Evolutionary conservation across 2,329 filamentous ascomycete species (phyloP).

Genomic region (Akanthomyces dipterigenus): DNA sequence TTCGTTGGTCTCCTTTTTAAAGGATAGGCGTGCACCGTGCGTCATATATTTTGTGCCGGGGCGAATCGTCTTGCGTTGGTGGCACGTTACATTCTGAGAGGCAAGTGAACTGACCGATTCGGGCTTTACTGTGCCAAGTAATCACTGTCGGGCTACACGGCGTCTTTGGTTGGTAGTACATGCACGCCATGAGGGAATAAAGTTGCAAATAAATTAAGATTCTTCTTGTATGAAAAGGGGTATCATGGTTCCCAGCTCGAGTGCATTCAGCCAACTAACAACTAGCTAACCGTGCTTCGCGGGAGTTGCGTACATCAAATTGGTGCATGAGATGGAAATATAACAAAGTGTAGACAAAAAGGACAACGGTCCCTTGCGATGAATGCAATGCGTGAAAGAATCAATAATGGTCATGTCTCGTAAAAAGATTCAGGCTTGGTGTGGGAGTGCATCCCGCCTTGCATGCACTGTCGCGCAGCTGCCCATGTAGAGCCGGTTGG

Average conservation of each 20-base stretch:
- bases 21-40: too few relatives aligned
- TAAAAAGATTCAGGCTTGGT: not conserved
- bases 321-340: not conserved
- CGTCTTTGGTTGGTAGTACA: too few relatives aligned
- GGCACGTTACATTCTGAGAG: not conserved
- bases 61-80: too few relatives aligned
- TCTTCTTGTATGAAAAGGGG: not conserved
- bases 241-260: conserved; percentile 5
- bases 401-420: conserved; percentile 1
- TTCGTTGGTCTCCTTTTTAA: too few relatives aligned
- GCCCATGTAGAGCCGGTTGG: too few relatives aligned
- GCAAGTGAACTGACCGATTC: not conserved
- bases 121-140: too few relatives aligned
- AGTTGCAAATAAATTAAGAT: not conserved
- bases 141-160: too few relatives aligned
- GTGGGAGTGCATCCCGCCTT: not conserved
- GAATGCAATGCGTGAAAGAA: not conserved
- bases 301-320: not conserved
- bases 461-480: too few relatives aligned
- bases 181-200: not conserved
- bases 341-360: not conserved
- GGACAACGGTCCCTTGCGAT: not conserved
- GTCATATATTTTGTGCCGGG: too few relatives aligned
- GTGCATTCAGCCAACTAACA: not conserved
- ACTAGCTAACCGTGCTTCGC: not conserved